A percentile compares a stretch with the other conserved stretches of the same genome.
Conservation (phyloP, 768 basidiomycete species). For the Lactarius akahatsu region DNA sequence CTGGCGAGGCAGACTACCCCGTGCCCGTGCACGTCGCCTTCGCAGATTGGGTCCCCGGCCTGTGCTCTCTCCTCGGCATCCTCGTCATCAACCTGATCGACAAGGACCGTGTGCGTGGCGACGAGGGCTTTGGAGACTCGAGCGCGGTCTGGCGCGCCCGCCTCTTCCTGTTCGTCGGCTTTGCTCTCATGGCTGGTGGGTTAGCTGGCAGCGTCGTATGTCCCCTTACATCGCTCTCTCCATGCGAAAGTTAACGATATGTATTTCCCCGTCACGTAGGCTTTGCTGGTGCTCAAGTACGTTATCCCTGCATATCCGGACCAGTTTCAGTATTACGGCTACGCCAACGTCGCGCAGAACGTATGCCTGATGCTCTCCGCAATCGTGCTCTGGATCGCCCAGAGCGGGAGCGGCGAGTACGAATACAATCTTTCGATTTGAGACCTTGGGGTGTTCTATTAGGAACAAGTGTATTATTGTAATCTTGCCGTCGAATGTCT, state of each 20-base stretch:
- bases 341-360: constrained; percentile 95
- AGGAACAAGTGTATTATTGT: constrained; percentile 7
- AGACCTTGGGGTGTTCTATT: background rate
- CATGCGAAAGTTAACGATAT: background rate
- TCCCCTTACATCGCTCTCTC: constrained; percentile 28
- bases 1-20: constrained; percentile 64
- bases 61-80: constrained; percentile 91
- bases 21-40: constrained; percentile 83
- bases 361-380: constrained; percentile 81
- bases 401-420: constrained; percentile 82
- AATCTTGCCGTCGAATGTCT: constrained; percentile 8
- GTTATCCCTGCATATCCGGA: constrained; percentile 68
- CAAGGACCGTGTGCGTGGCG: constrained; percentile 82
- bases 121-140: constrained; percentile 78
- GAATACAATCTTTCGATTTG: constrained; percentile 74
- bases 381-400: constrained; percentile 89
- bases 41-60: constrained; percentile 96
- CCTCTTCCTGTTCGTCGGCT: constrained; percentile 89
- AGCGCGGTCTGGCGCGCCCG: constrained; percentile 89
- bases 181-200: constrained; percentile 97
- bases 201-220: constrained; percentile 94
- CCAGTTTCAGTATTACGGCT: constrained; percentile 86
- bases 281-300: constrained; percentile 89
- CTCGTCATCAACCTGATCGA: constrained; percentile 92
- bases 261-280: constrained; percentile 45